A percentile compares a stretch with the other conserved stretches of the same genome.
phyloP scores from a whole-genome alignment of 805 yeast genomes.

The Candida caryicola region DNA sequence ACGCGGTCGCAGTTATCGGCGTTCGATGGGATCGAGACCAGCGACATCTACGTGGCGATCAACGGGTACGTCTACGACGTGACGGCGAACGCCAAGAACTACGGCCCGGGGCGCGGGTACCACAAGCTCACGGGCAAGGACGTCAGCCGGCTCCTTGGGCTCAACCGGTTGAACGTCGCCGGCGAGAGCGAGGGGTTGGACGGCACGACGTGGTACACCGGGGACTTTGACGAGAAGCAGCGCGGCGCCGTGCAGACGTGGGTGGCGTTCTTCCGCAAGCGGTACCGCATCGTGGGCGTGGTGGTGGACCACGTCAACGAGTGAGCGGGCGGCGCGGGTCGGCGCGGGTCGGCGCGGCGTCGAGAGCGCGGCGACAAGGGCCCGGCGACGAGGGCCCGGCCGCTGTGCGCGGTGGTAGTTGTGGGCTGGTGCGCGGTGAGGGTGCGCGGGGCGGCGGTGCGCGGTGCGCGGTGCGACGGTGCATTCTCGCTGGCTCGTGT shows the following conservation, averaged over 20 bases:
- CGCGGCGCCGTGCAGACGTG: slow-evolving; percentile 66
- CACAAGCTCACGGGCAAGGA: slow-evolving; percentile 73
- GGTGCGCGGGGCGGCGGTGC: too few species aligned
- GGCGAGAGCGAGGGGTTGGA: slow-evolving; percentile 9
- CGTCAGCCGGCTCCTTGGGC: slow-evolving; percentile 72
- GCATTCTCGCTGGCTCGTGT: too few species aligned
- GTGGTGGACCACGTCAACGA: slow-evolving; percentile 39
- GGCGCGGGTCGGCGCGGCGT: too few species aligned
- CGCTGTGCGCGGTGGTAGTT: too few species aligned
- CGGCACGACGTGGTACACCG: slow-evolving; percentile 44
- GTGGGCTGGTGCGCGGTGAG: too few species aligned
- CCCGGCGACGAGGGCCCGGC: too few species aligned
- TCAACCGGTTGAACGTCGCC: slow-evolving; percentile 42
- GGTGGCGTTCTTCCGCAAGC: slow-evolving; percentile 58
- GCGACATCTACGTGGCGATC: slow-evolving; percentile 65
- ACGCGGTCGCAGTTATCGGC: slow-evolving; percentile 31
- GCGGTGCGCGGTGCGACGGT: too few species aligned
- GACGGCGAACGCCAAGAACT: slow-evolving; percentile 57
- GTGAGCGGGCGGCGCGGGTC: too few species aligned
- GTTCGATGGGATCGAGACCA: slow-evolving; percentile 30
- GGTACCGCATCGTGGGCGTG: slow-evolving; percentile 38
- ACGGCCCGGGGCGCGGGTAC: slow-evolving; percentile 77
- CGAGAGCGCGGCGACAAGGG: too few species aligned
- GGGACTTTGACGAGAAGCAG: slow-evolving; percentile 58
- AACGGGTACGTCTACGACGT: slow-evolving; percentile 81